Base-by-base conservation (phyloP, 2,329 filamentous ascomycete species). In the Hypoxylon sp. region DNA sequence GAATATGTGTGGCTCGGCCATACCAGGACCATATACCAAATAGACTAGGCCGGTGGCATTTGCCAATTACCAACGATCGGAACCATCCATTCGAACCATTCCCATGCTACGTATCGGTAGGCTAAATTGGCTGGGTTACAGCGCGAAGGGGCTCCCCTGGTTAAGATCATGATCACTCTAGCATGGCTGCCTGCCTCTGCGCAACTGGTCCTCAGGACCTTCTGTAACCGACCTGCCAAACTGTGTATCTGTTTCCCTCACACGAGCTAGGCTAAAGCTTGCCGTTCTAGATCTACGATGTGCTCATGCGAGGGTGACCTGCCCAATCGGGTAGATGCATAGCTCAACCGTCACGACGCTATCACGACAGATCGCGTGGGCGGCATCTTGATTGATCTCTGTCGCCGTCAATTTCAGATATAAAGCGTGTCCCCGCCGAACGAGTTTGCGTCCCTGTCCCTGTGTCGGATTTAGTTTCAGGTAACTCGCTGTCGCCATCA, bases 211-310 rank as follows among this genome's bases (percentile, higher is more conserved):
- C 58, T 50, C 60, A 34, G 56, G 54, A 67, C 60, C 68, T 70
- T 63, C 67, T 66, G n/a, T 37, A 66, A 64, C 24, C 7, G 62
- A 64, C 15, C 4, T 49, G 48, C 20, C 47, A 52, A 7, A 48
- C 53, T 53, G 62, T 47, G 43, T 49, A 58, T 64, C 39, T 22
- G 4, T 34, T 50, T 55, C 24, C 19, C 62, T 56, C 50, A 58
- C 56, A 63, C 56, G 56, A 65, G 50, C 48, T 57, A 60, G 54
- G 47, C 53, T 59, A 65, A 62, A 67, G 60, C 59, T 63, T 67
- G 61, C 64, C 59, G 46, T 59, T 59, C 58, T 61, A 59, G 52
- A 61, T 60, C 43, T 60, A 43, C 54, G 24, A 34, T 22, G 10
- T 46, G 37, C 39, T 6, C 50, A 52, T 34, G 46, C 22, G 44